These are phyloP conservation scores for Moesziomyces globuligerus DNA, from an alignment of 1,284 basidiomycete genomes.

Conservation along the genomic window DNA sequence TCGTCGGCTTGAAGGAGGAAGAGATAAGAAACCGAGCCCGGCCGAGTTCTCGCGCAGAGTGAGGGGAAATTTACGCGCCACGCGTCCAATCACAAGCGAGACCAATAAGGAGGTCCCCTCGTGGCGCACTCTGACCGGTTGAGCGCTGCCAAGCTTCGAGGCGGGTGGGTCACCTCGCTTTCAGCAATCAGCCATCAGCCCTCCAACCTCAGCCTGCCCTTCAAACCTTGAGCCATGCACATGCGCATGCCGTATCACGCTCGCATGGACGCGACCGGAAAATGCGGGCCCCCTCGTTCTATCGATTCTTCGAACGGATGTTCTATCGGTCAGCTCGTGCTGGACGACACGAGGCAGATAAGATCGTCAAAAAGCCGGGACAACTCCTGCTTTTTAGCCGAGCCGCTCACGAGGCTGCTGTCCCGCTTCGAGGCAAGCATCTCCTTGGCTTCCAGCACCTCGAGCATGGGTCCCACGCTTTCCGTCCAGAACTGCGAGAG, in stretches of 20 bases:
- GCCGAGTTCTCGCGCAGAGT: slow-evolving; percentile 27
- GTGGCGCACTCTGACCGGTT: too few species aligned
- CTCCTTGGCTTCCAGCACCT: slow-evolving; percentile 73
- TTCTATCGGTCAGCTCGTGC: background rate
- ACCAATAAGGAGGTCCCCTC: too few species aligned
- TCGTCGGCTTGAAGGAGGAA: too few species aligned
- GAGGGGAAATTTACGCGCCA: too few species aligned
- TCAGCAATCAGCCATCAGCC: too few species aligned
- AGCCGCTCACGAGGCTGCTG: slow-evolving; percentile 11
- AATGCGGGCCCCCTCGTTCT: slow-evolving; percentile 8
- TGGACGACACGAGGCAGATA: slow-evolving; percentile 11
- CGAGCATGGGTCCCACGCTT: slow-evolving; percentile 75
- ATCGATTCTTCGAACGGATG: too few species aligned
- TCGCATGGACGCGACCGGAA: background rate
- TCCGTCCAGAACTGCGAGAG: slow-evolving; percentile 73
- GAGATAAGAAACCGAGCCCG: slow-evolving; percentile 13
- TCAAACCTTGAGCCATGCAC: too few species aligned
- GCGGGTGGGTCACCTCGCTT: too few species aligned
- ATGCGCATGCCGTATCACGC: background rate
- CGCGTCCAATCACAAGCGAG: too few species aligned
- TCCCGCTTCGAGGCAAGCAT: slow-evolving; percentile 10
- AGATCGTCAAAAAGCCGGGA: slow-evolving; percentile 27
- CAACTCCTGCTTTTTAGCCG: slow-evolving; percentile 31
- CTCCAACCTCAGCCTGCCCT: too few species aligned
- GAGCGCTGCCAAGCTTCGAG: too few species aligned